These are phyloP conservation scores for Pugionium cornutum DNA, from an alignment of 345 rosid genomes.

Conservation along the genomic window DNA sequence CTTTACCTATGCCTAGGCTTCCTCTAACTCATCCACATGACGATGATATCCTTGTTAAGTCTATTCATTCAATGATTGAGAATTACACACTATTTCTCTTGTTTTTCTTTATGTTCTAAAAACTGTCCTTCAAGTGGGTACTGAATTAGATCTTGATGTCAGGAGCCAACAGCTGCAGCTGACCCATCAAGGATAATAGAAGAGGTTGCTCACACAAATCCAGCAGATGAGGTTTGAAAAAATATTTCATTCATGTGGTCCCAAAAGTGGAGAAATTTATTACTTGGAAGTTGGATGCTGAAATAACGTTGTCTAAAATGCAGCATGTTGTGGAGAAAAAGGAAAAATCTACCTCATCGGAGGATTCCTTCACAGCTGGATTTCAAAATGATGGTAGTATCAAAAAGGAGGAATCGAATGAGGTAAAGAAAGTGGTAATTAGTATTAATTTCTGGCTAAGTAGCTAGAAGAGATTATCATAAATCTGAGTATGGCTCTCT, in stretches of 20 bases:
- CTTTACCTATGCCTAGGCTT: background rate
- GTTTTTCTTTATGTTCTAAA: slow-evolving; percentile 13
- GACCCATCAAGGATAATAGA: slow-evolving; percentile 38
- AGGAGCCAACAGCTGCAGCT: slow-evolving; percentile 43
- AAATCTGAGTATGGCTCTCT: slow-evolving; percentile 3
- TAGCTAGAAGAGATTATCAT: background rate
- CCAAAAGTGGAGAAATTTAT: background rate
- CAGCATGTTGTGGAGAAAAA: slow-evolving; percentile 47
- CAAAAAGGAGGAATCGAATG: slow-evolving; percentile 44
- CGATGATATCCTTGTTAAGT: background rate
- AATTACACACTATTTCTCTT: slow-evolving; percentile 1
- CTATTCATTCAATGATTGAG: background rate
- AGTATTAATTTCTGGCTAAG: background rate
- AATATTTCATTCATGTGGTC: slow-evolving; percentile 11
- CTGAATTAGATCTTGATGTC: slow-evolving; percentile 32
- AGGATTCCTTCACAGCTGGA: slow-evolving; percentile 43
- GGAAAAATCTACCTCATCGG: slow-evolving; percentile 42
- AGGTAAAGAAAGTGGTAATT: slow-evolving; percentile 47
- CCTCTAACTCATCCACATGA: slow-evolving; percentile 11
- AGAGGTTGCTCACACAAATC: slow-evolving; percentile 38
- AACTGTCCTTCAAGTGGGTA: slow-evolving; percentile 19
- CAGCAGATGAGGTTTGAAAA: slow-evolving; percentile 45
- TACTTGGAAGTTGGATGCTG: slow-evolving; percentile 17
- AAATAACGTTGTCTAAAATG: slow-evolving; percentile 30
- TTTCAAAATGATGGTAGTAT: slow-evolving; percentile 46